These are phyloP conservation scores for Epichloe sp. DNA, from an alignment of 2,329 filamentous ascomycete species.

Conservation along the genomic window DNA sequence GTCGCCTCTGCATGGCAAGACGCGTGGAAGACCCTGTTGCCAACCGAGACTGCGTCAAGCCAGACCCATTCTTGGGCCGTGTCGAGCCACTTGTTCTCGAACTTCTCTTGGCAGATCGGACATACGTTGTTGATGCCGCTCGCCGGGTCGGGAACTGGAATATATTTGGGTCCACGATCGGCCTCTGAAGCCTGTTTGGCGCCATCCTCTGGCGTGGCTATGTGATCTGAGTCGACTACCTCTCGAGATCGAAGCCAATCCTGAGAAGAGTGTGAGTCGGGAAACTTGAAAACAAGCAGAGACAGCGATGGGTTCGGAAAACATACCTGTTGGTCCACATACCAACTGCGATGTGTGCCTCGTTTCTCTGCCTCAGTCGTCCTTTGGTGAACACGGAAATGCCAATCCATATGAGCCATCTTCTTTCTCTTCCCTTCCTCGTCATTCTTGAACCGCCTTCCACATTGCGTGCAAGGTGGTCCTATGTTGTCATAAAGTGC, in stretches of 20 bases:
- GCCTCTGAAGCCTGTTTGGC: constrained; percentile 22
- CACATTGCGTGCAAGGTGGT: constrained; percentile 83
- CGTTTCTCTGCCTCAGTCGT: constrained; percentile 76
- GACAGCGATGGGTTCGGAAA: neutral
- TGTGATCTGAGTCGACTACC: constrained; percentile 52
- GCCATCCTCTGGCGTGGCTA: constrained; percentile 20
- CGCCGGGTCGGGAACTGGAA: constrained; percentile 71
- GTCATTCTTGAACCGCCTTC: constrained; percentile 68
- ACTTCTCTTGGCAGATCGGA: constrained; percentile 90
- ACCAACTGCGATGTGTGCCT: constrained; percentile 88
- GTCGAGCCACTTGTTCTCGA: constrained; percentile 83
- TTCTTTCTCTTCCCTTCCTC: constrained; percentile 74
- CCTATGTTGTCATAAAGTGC: constrained; percentile 70
- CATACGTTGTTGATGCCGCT: constrained; percentile 65
- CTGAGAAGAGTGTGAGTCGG: constrained; percentile 23
- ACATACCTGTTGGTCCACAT: constrained; percentile 72
- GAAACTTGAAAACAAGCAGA: too few relatives aligned
- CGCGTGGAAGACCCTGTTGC: constrained; percentile 72
- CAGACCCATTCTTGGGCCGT: constrained; percentile 95
- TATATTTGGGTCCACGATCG: constrained; percentile 46
- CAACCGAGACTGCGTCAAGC: constrained; percentile 73
- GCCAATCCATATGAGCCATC: constrained; percentile 91
- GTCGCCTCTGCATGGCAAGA: constrained; percentile 78
- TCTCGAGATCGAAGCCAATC: constrained; percentile 88
- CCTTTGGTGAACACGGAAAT: constrained; percentile 85